Evolutionary conservation across 2,329 filamentous ascomycete genomes (phyloP), one percentile per base, ranked within the genome.

Genomic region (Epichloe festucae): DNA sequence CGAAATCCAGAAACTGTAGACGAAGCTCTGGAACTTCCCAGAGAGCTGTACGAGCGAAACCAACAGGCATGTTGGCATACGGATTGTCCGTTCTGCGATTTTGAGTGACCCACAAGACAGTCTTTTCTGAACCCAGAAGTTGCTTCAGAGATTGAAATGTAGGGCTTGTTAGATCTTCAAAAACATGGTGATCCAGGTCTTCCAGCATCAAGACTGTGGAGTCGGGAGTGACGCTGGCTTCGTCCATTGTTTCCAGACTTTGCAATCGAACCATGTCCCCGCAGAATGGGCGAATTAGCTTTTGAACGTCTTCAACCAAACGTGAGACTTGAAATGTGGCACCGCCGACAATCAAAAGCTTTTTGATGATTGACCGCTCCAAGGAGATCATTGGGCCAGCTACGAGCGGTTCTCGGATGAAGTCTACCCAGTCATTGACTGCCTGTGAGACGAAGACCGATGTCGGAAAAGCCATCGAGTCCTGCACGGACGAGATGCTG

Each of bases 1-100:
- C 39, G 38, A 52, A n/a, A 14, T 50, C 39, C 10, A 53, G 34
- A 17, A 57, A 53, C 15, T 52, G 52, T 3, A 52, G 23, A 38
- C 46, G 41, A 5, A 49, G 19, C 6, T 55, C 31, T 23, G 12
- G 53, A 46, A 47, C 5, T 17, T 48, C 51, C 31, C 19, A 17
- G 8, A 45, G 15, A 11, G 23, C 42, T 10, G 46, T 38, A 15
- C 51, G 51, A 31, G 14, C 47, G 21, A 52, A 36, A 5, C 51
- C 51, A 14, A 49, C 23, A 5, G 17, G 15, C 40, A 49, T 43
- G 35, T 21, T 52, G 17, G 46, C n/a, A 19, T 46, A 49, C 6
- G 51, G 46, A 6, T 49, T 31, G 5, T 17, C 23, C 4, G 7
- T n/a, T 39, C 15, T 21, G 4, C 46, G 21, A 10, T 41, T 40